phyloP scores from a whole-genome alignment of 768 basidiomycete species.

The Psilocybe tampanensis region DNA sequence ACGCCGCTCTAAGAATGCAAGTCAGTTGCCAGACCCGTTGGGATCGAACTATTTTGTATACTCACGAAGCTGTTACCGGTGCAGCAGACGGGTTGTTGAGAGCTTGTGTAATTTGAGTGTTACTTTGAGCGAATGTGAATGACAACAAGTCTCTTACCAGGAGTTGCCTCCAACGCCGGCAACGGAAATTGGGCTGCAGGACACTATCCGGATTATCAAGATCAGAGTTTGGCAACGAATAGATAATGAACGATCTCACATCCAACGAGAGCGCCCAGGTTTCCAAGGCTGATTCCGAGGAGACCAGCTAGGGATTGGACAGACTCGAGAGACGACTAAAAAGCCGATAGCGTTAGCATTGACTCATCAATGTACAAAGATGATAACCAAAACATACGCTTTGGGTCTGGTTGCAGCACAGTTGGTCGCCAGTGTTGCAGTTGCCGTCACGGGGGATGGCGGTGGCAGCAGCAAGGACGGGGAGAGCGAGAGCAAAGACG shows the following conservation, averaged over 20 bases:
- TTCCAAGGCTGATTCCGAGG: neutral
- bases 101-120: neutral
- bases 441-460: conserved; percentile 4
- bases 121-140: too few relatives aligned
- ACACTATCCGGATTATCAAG: neutral
- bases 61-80: conserved; percentile 12
- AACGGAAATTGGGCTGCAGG: neutral
- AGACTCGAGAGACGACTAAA: neutral
- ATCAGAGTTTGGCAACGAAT: neutral
- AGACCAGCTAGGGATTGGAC: neutral
- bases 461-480: conserved; percentile 20
- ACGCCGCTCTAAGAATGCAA: neutral
- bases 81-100: conserved; percentile 13
- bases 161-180: neutral
- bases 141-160: neutral
- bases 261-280: neutral
- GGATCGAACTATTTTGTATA: neutral
- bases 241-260: neutral
- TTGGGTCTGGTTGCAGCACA: conserved; percentile 21
- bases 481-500: conserved; percentile 18
- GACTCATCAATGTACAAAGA: too few relatives aligned
- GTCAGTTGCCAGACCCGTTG: neutral
- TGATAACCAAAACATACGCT: neutral
- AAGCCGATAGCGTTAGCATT: neutral
- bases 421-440: conserved; percentile 21